phyloP scores from a whole-genome alignment of 2,329 filamentous ascomycete genomes.

The Monilinia fructicola region DNA sequence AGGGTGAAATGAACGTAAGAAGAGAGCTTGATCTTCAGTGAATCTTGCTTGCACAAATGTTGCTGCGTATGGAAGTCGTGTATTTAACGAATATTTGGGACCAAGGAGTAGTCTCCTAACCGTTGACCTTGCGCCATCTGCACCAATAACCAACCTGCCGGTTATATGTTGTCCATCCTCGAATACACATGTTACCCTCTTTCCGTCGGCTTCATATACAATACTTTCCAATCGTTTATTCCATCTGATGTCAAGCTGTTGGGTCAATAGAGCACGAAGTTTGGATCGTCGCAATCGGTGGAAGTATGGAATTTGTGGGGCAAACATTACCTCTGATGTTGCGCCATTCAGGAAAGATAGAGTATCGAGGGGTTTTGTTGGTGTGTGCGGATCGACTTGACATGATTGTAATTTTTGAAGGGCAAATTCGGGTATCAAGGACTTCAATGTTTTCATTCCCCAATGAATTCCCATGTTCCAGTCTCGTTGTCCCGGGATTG shows the following conservation, averaged over 20 bases:
- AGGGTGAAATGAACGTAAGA: constrained; percentile 47
- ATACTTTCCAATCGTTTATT: constrained; percentile 44
- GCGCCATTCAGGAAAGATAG: constrained; percentile 41
- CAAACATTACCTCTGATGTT: constrained; percentile 37
- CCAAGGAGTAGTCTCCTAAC: constrained; percentile 40
- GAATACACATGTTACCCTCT: constrained; percentile 39
- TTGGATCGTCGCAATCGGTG: constrained; percentile 43
- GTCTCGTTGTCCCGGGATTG: constrained; percentile 37
- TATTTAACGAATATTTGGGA: constrained; percentile 38
- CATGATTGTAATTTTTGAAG: constrained; percentile 36
- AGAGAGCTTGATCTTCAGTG: constrained; percentile 46
- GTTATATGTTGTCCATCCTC: constrained; percentile 38
- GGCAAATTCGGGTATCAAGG: constrained; percentile 38
- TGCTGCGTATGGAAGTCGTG: constrained; percentile 46
- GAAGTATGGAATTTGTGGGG: constrained; percentile 37
- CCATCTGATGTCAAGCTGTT: constrained; percentile 43
- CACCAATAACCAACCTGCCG: constrained; percentile 41
- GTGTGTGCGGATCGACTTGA: constrained; percentile 40
- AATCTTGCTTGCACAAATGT: constrained; percentile 48
- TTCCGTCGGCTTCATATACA: constrained; percentile 35
- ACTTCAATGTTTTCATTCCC: constrained; percentile 39
- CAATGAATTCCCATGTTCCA: constrained; percentile 44
- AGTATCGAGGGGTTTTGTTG: constrained; percentile 36
- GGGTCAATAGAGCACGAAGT: constrained; percentile 42
- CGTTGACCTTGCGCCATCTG: constrained; percentile 41